These are phyloP conservation scores for Orobanche coerulescens DNA, from an alignment of 257 asterid species.

Conservation along the genomic window DNA sequence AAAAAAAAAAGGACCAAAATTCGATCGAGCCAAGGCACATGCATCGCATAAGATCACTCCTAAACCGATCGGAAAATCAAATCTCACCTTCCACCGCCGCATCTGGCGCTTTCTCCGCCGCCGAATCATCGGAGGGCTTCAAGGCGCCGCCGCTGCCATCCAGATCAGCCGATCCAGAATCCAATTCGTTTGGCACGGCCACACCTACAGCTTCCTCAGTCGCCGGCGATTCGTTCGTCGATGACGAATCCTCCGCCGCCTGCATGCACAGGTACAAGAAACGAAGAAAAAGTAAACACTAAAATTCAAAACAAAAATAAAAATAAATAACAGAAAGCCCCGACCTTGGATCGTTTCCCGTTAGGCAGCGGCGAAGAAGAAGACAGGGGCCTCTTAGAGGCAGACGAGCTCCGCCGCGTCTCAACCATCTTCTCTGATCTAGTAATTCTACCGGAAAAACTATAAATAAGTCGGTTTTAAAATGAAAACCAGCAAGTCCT, in stretches of 20 bases:
- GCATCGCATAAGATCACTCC: slow-evolving; percentile 18
- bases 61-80: slow-evolving; percentile 13
- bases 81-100: slow-evolving; percentile 41
- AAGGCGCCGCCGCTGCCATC: slow-evolving; percentile 29
- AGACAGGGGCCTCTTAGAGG: slow-evolving; percentile 62
- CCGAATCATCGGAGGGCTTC: slow-evolving; percentile 37
- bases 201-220: slow-evolving; percentile 32
- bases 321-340: slow-evolving; percentile 27
- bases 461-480: slow-evolving; percentile 16
- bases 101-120: slow-evolving; percentile 32
- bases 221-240: slow-evolving; percentile 44
- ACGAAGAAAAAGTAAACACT: neutral
- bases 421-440: slow-evolving; percentile 60
- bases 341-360: slow-evolving; percentile 87
- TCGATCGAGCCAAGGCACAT: slow-evolving; percentile 9
- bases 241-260: slow-evolving; percentile 68
- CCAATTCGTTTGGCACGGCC: slow-evolving; percentile 42
- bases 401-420: slow-evolving; percentile 75
- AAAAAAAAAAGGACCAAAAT: neutral
- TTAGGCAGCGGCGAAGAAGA: slow-evolving; percentile 47
- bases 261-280: slow-evolving; percentile 31
- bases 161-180: slow-evolving; percentile 67
- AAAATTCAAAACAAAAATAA: too few species aligned
- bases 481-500: slow-evolving; percentile 13
- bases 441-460: neutral